Conservation (phyloP, 257 asterid species). For the Solanum habrochaites region DNA sequence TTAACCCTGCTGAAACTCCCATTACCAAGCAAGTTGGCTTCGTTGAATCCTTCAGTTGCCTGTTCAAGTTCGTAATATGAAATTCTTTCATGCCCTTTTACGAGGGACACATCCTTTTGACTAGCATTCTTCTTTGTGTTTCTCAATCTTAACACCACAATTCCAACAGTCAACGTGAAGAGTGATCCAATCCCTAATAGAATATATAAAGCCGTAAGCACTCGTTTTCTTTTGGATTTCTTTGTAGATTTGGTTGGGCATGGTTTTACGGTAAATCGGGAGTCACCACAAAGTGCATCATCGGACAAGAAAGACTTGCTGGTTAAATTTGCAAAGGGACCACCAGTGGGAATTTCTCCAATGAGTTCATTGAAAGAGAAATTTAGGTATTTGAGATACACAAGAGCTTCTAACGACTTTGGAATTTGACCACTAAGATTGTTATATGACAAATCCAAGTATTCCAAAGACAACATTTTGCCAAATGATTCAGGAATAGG, state of each 20-base stretch:
- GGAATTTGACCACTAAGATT: background rate
- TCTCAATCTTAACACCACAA: no score
- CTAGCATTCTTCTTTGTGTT: no score
- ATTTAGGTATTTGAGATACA: background rate
- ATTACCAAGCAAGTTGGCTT: no score
- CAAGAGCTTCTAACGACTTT: background rate
- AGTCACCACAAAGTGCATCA: background rate
- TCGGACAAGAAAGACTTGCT: background rate
- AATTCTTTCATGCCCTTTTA: no score
- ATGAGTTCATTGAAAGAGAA: background rate
- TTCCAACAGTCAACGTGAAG: rapidly evolving
- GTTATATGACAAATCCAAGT: background rate
- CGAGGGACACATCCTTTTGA: no score
- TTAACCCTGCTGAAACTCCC: background rate
- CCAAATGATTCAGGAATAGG: background rate
- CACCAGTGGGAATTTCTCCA: background rate
- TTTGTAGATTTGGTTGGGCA: background rate
- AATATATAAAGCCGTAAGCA: no score
- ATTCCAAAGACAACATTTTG: background rate
- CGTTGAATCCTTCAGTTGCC: no score
- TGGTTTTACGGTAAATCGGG: background rate
- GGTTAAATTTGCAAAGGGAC: background rate
- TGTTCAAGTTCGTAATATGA: no score
- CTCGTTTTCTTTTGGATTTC: background rate
- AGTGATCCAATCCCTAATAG: no score